phyloP scores from a whole-genome alignment of 202 grass and related monocot species.

The Musa balbisiana region DNA sequence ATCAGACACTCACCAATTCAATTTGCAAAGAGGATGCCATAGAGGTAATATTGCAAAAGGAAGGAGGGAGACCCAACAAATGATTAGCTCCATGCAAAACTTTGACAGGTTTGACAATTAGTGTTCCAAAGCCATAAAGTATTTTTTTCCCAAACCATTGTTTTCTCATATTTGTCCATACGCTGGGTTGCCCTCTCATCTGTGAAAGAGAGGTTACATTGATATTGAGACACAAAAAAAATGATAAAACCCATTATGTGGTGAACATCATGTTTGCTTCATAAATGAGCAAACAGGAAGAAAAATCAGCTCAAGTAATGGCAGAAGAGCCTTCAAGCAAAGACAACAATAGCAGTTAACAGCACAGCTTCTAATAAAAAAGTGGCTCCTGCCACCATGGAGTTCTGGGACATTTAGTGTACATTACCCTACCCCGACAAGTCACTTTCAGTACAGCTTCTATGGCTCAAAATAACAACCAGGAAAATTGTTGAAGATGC shows the following conservation, averaged over 20 bases:
- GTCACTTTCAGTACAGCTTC: no score
- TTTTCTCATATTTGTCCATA: conserved; percentile 63
- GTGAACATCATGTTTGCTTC: not conserved
- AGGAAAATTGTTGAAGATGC: no score
- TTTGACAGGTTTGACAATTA: conserved; percentile 68
- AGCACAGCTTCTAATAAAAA: not conserved
- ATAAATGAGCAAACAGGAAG: not conserved
- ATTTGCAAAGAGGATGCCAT: conserved; percentile 78
- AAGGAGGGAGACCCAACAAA: conserved; percentile 50
- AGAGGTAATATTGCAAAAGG: conserved; percentile 70
- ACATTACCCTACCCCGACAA: no score
- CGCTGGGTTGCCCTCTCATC: conserved; percentile 48
- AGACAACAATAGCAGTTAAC: not conserved
- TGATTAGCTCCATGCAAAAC: conserved; percentile 65
- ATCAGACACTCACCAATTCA: conserved; percentile 56
- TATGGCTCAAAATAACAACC: no score
- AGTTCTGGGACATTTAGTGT: no score
- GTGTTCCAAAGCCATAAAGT: conserved; percentile 56
- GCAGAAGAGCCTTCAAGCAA: not conserved
- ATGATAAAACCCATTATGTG: not conserved
- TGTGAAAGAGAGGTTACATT: conserved; percentile 24
- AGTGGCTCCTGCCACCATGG: no score
- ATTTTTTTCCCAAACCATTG: conserved; percentile 74
- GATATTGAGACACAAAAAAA: not conserved
- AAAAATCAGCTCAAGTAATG: no score